phyloP scores from a whole-genome alignment of 2,329 filamentous ascomycete species.

The Bimuria novae-zelandiae region DNA sequence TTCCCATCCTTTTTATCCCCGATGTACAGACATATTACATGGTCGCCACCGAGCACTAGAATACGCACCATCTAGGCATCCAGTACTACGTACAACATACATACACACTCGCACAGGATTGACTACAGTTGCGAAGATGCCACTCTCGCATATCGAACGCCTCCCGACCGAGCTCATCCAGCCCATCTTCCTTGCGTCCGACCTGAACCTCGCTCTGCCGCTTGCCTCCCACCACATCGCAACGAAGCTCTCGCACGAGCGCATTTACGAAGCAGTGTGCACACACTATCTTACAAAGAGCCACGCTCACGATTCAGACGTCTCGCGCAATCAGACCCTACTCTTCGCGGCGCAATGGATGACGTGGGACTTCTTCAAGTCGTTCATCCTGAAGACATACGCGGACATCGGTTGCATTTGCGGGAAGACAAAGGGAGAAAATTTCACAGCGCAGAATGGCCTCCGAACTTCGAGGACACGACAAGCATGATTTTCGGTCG shows the following conservation, averaged over 20 bases:
- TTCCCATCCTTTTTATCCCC: too few relatives aligned
- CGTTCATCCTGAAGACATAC: conserved; percentile 25
- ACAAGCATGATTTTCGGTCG: conserved; percentile 35
- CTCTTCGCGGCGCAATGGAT: conserved; percentile 40
- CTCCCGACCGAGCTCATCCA: conserved; percentile 59
- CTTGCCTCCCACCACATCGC: conserved; percentile 47
- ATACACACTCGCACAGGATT: too few relatives aligned
- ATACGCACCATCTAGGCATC: too few relatives aligned
- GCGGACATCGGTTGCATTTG: conserved; percentile 34
- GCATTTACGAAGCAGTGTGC: conserved; percentile 31
- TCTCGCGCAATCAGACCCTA: conserved; percentile 26
- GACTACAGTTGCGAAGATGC: conserved; percentile 13
- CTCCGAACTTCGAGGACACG: conserved; percentile 34
- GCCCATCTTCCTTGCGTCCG: conserved; percentile 55
- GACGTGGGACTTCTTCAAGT: conserved; percentile 41
- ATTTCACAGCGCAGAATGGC: conserved; percentile 38
- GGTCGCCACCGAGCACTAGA: too few relatives aligned
- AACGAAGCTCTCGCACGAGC: conserved; percentile 30
- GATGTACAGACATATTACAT: too few relatives aligned
- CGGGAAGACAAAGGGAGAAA: conserved; percentile 23
- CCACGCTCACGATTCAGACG: conserved; percentile 12
- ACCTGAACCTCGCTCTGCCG: conserved; percentile 49
- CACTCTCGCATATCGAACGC: conserved; percentile 45
- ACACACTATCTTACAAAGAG: conserved; percentile 25
- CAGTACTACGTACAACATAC: too few relatives aligned